Conservation (phyloP, 23 red algal genomes). For the Gracilaria caudata region DNA sequence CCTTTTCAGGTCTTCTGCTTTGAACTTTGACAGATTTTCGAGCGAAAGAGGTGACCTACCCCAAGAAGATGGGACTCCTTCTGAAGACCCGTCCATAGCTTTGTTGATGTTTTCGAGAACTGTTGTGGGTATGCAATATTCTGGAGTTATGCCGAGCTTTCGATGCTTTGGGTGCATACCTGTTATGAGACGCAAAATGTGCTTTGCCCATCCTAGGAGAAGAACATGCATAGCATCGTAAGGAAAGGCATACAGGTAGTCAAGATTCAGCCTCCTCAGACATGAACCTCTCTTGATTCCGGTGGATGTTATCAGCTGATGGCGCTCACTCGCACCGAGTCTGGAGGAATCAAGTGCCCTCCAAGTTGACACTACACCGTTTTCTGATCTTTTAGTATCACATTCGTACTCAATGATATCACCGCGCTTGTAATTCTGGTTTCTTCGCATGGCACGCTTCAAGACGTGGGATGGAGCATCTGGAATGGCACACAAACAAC, state of each 20-base stretch:
- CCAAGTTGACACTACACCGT: background rate
- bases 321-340: no score
- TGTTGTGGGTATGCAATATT: background rate
- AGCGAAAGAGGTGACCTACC: background rate
- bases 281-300: no score
- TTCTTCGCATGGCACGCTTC: no score
- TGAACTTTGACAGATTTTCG: background rate
- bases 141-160: background rate
- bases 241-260: no score
- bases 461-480: background rate
- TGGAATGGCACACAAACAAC: background rate
- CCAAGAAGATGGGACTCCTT: no score
- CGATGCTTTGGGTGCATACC: background rate
- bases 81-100: no score
- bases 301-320: no score
- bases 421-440: no score
- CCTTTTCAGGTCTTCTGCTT: constrained; percentile 9
- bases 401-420: background rate
- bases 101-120: no score
- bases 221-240: no score
- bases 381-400: background rate
- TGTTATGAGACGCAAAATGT: background rate
- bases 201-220: background rate
- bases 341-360: background rate
- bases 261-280: no score